Evolutionary conservation across 495 filamentous ascomycete genomes (phyloP).

Genomic region (Penicilliopsis zonata): DNA sequence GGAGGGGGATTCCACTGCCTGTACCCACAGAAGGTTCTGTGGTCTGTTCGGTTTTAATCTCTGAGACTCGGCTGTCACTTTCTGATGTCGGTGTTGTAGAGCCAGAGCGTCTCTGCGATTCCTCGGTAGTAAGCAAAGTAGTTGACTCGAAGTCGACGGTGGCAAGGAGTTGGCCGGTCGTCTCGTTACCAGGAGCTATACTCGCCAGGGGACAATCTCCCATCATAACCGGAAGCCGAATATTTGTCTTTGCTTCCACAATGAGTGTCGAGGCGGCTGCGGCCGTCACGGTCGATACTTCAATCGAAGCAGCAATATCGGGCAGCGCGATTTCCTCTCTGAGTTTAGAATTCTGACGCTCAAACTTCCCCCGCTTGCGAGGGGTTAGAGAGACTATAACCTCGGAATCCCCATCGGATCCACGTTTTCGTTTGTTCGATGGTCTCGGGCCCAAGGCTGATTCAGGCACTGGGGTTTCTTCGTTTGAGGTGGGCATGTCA

Average conservation of each 20-base stretch:
- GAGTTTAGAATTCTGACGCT: slow-evolving; percentile 26
- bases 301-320: slow-evolving; percentile 11
- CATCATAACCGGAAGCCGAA: too few species aligned
- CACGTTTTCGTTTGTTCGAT: slow-evolving; percentile 32
- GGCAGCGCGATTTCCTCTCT: slow-evolving; percentile 26
- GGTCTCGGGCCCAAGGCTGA: too few species aligned
- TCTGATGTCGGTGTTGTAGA: slow-evolving; percentile 29
- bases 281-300: background rate
- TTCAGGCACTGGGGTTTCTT: slow-evolving; percentile 6
- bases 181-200: too few species aligned
- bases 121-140: slow-evolving; percentile 16
- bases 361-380: slow-evolving; percentile 25
- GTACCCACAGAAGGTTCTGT: slow-evolving; percentile 2
- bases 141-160: slow-evolving; percentile 19
- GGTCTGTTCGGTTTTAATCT: slow-evolving; percentile 16
- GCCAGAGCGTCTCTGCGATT: slow-evolving; percentile 24
- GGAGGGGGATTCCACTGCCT: background rate
- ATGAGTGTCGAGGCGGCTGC: background rate
- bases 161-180: background rate
- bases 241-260: background rate
- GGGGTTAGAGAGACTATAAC: slow-evolving; percentile 19
- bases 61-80: slow-evolving; percentile 13
- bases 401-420: slow-evolving; percentile 23
- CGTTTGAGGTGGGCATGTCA: slow-evolving; percentile 13
- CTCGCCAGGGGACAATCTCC: too few species aligned